phyloP scores from a whole-genome alignment of 108 stramenopile species.

The Nannochloropsis granulata region DNA sequence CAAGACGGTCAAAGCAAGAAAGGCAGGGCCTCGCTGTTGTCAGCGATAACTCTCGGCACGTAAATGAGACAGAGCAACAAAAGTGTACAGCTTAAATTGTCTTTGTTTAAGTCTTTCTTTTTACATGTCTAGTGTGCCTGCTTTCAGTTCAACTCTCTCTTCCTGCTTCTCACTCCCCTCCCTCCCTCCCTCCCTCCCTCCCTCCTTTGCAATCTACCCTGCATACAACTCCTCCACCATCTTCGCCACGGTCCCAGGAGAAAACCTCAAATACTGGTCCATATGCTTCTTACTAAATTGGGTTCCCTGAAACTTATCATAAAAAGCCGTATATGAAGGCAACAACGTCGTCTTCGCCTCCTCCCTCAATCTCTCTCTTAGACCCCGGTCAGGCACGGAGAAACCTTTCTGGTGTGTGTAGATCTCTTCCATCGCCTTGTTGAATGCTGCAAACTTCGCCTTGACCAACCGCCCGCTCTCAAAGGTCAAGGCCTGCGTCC shows the following conservation, averaged over 20 bases:
- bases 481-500: constrained; percentile 2
- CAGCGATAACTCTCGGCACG: too few relatives aligned
- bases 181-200: too few relatives aligned
- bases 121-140: too few relatives aligned
- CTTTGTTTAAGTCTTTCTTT: too few relatives aligned
- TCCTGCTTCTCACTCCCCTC: too few relatives aligned
- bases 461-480: constrained; percentile 18
- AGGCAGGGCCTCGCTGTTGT: too few relatives aligned
- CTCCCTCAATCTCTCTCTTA: constrained; percentile 4
- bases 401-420: constrained; percentile 6
- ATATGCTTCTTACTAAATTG: constrained; percentile 32
- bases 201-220: not conserved
- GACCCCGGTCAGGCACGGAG: not conserved
- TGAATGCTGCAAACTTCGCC: constrained; percentile 12
- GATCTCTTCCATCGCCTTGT: constrained; percentile 14
- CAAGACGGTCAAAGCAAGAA: too few relatives aligned
- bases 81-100: too few relatives aligned
- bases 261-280: constrained; percentile 16
- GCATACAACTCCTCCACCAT: constrained; percentile 7
- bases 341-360: constrained; percentile 9
- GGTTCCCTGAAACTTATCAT: constrained; percentile 5
- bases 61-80: too few relatives aligned
- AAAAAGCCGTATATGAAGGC: not conserved
- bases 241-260: constrained; percentile 4
- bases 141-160: too few relatives aligned